These are phyloP conservation scores for Fusarium sp. DNA, from an alignment of 2,329 filamentous ascomycete genomes.

Conservation along the genomic window DNA sequence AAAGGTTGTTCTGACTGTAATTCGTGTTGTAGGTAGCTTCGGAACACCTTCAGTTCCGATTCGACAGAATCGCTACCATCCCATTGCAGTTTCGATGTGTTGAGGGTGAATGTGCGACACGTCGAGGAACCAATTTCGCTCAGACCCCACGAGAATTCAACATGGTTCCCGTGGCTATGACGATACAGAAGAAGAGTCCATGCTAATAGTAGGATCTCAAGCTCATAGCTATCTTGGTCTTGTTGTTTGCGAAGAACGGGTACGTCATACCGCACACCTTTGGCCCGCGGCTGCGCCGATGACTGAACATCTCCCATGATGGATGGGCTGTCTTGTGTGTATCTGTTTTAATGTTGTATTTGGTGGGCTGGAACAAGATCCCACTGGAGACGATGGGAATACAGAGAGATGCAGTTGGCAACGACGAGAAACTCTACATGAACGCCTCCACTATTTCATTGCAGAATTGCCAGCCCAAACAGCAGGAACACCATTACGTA, in stretches of 20 bases:
- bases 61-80: constrained; percentile 20
- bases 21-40: constrained; percentile 23
- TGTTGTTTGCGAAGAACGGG: constrained; percentile 23
- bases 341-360: not conserved
- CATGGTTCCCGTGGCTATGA: constrained; percentile 35
- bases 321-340: not conserved
- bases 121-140: constrained; percentile 20
- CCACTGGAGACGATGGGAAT: constrained; percentile 2
- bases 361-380: not conserved
- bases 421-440: constrained; percentile 22
- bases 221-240: constrained; percentile 11
- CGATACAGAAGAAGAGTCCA: constrained; percentile 39
- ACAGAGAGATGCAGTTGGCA: constrained; percentile 10
- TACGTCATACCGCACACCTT: constrained; percentile 33
- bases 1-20: constrained; percentile 5
- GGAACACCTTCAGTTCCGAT: constrained; percentile 29
- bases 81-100: constrained; percentile 37
- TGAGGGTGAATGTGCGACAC: constrained; percentile 31
- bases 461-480: not conserved
- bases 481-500: constrained; percentile 39
- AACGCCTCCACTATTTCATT: constrained; percentile 33
- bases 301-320: constrained; percentile 27
- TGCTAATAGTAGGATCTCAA: constrained; percentile 34
- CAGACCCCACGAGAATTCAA: constrained; percentile 37
- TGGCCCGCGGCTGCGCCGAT: constrained; percentile 8